Conservation (phyloP, 73 alveolate species). For the Blepharisma stoltei region DNA sequence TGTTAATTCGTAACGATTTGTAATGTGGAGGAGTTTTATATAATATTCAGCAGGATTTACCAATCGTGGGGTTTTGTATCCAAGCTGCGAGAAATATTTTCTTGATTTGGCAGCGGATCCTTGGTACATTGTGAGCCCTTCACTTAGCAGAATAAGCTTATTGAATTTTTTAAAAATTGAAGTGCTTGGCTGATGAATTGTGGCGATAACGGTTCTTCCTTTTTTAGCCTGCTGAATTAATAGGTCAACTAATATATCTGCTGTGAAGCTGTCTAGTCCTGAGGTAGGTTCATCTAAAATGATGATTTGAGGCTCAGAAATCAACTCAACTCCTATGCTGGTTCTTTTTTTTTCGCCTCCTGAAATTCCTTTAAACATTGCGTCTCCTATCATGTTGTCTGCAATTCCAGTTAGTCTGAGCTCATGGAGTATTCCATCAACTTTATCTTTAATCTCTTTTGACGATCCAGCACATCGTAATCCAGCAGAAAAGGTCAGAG, state of each 20-base stretch:
- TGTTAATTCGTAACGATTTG: too few species aligned
- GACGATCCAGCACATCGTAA: neutral
- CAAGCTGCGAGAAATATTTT: slow-evolving; percentile 44
- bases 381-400: slow-evolving; percentile 31
- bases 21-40: slow-evolving; percentile 21
- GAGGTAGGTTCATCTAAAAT: slow-evolving; percentile 60
- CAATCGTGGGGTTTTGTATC: slow-evolving; percentile 55
- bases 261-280: slow-evolving; percentile 47
- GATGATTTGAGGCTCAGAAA: slow-evolving; percentile 44
- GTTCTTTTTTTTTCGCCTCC: slow-evolving; percentile 56
- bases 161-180: neutral
- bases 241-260: neutral
- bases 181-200: slow-evolving; percentile 35
- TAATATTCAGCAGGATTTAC: slow-evolving; percentile 69
- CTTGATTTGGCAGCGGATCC: slow-evolving; percentile 34
- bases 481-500: slow-evolving; percentile 60
- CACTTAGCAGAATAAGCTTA: slow-evolving; percentile 32
- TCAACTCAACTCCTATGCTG: slow-evolving; percentile 49
- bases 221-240: neutral
- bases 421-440: slow-evolving; percentile 31
- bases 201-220: slow-evolving; percentile 22
- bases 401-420: slow-evolving; percentile 21
- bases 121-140: slow-evolving; percentile 38
- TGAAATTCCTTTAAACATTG: slow-evolving; percentile 28
- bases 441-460: slow-evolving; percentile 27